Conservation (phyloP, 2,329 filamentous ascomycete genomes). For the Fusarium brevicatenulatum region DNA sequence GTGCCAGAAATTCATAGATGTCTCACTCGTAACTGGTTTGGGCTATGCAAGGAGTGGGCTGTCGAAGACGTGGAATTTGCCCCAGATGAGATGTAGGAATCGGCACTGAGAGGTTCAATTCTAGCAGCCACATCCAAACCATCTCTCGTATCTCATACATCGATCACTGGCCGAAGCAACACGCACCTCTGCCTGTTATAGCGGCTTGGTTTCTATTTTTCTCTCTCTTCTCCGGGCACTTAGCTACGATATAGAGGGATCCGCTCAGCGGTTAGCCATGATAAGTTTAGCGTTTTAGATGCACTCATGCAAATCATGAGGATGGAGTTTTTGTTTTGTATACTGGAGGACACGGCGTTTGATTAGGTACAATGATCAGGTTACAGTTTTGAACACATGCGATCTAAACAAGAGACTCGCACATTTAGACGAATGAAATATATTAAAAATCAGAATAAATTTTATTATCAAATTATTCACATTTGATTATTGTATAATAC, state of each 20-base stretch:
- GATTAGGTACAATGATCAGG: background rate
- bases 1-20: slow-evolving; percentile 48
- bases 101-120: background rate
- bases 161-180: background rate
- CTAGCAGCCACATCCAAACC: background rate
- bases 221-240: background rate
- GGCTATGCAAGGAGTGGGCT: slow-evolving; percentile 54
- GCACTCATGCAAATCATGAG: slow-evolving; percentile 13
- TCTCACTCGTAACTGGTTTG: slow-evolving; percentile 53
- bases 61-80: slow-evolving; percentile 38
- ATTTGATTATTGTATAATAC: background rate
- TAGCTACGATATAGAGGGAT: background rate
- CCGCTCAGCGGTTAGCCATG: background rate
- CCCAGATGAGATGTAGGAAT: slow-evolving; percentile 48
- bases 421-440: slow-evolving; percentile 14
- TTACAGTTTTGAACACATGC: background rate
- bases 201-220: background rate
- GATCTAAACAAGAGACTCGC: background rate
- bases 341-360: slow-evolving; percentile 23
- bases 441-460: background rate
- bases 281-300: background rate
- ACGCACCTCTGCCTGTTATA: background rate
- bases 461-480: background rate
- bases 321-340: slow-evolving; percentile 15
- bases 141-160: background rate